Percentiles rank a stretch among this genome's conserved stretches.
These are phyloP conservation scores for Eimeria brunetti DNA, from an alignment of 169 alveolate species.

Conservation along the genomic window DNA sequence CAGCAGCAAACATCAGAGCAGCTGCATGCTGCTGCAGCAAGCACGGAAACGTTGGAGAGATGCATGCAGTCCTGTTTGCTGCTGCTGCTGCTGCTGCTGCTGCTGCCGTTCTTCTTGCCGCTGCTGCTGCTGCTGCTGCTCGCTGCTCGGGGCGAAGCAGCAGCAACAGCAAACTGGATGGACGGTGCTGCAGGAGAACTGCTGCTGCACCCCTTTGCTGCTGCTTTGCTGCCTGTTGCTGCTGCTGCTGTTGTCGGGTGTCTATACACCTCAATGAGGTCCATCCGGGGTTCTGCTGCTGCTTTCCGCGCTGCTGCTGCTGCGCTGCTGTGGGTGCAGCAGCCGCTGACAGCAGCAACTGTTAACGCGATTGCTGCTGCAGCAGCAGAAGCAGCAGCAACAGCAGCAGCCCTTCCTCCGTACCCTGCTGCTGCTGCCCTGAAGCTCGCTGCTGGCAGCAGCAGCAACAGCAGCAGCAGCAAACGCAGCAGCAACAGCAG, in stretches of 20 bases:
- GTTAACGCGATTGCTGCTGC: background rate
- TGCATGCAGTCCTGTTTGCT: background rate
- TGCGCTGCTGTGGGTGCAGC: background rate
- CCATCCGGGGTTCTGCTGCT: background rate
- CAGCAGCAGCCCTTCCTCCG: background rate
- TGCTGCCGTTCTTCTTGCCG: background rate
- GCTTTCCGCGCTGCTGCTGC: constrained; percentile 18
- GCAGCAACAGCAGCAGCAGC: background rate
- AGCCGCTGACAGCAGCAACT: background rate
- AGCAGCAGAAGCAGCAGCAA: constrained; percentile 35
- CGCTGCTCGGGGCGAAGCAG: background rate
- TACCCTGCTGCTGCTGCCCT: background rate
- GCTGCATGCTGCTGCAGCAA: background rate
- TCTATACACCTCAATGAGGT: background rate
- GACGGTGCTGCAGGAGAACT: background rate
- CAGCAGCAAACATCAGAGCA: background rate
- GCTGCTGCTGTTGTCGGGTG: constrained; percentile 1
- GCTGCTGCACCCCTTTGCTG: background rate
- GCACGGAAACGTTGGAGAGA: background rate
- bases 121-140: background rate
- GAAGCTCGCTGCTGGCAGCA: background rate
- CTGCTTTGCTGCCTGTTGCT: constrained; percentile 6
- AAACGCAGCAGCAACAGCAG: background rate
- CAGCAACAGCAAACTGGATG: background rate
- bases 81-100: constrained; percentile 3